phyloP scores from a whole-genome alignment of 2,329 filamentous ascomycete species.

The Paecilomyces fulvus region DNA sequence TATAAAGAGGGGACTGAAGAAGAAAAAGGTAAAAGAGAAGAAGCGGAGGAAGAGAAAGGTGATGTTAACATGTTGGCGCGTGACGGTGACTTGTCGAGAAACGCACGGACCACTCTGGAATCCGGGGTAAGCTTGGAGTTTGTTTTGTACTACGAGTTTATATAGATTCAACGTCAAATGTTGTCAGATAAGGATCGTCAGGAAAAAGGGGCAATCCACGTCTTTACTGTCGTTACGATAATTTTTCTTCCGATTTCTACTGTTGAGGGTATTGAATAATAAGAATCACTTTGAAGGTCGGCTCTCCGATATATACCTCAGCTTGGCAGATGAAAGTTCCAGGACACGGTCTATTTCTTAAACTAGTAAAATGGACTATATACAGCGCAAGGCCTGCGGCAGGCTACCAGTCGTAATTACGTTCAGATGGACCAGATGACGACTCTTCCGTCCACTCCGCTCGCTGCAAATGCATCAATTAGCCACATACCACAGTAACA shows the following conservation, averaged over 20 bases:
- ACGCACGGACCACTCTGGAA: not conserved
- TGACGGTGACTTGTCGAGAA: not conserved
- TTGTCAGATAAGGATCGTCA: too few species aligned
- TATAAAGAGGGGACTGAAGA: too few species aligned
- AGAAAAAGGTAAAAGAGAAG: not conserved
- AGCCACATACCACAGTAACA: conserved; percentile 7
- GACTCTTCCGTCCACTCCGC: conserved; percentile 72
- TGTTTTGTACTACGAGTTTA: not conserved
- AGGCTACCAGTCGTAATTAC: not conserved
- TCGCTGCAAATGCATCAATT: conserved; percentile 45
- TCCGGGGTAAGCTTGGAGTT: conserved; percentile 1
- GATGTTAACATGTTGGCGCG: not conserved
- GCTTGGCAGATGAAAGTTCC: not conserved
- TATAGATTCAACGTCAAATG: too few species aligned
- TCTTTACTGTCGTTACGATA: too few species aligned
- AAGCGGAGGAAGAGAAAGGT: not conserved
- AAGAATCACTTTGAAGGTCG: not conserved
- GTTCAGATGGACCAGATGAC: conserved; percentile 65
- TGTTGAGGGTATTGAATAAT: too few species aligned
- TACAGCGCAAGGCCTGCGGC: not conserved
- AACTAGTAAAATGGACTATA: not conserved
- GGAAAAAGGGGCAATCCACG: too few species aligned
- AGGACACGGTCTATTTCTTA: not conserved
- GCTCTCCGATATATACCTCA: not conserved
- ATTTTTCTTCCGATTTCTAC: too few species aligned